phyloP scores from a whole-genome alignment of 768 basidiomycete species.

The Guyanaporus albipodus region DNA sequence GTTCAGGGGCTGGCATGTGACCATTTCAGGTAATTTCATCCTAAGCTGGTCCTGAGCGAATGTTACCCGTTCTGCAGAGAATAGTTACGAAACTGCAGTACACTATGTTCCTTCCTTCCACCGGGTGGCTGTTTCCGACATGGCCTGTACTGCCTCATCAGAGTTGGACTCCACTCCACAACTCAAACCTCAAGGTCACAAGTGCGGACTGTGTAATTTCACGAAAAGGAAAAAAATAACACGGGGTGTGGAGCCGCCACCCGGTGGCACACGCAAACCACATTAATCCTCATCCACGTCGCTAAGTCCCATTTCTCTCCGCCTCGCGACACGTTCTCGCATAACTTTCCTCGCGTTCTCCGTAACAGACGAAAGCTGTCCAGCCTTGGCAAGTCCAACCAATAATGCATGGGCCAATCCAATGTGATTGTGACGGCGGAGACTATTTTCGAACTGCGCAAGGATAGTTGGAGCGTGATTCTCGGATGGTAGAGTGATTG shows the following conservation, averaged over 20 bases:
- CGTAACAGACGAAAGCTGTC: constrained; percentile 52
- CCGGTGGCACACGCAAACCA: constrained; percentile 2
- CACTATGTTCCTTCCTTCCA: too few relatives aligned
- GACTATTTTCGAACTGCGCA: constrained; percentile 77
- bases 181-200: background rate
- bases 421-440: constrained; percentile 83
- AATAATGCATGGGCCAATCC: constrained; percentile 74
- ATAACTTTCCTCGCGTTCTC: constrained; percentile 42
- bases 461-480: constrained; percentile 2
- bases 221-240: background rate
- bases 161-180: constrained; percentile 4
- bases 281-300: constrained; percentile 41
- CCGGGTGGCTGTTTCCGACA: constrained; percentile 8
- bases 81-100: constrained; percentile 12
- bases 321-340: constrained; percentile 40
- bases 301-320: constrained; percentile 37
- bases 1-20: background rate
- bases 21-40: too few relatives aligned
- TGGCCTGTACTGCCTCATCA: background rate
- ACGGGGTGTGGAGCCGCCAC: constrained; percentile 3
- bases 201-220: constrained; percentile 4
- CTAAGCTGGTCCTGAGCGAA: too few relatives aligned
- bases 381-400: constrained; percentile 68
- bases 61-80: background rate
- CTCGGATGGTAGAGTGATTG: background rate